Conservation (phyloP, 2,329 filamentous ascomycete species). For the Thermothelomyces thermophilus region DNA sequence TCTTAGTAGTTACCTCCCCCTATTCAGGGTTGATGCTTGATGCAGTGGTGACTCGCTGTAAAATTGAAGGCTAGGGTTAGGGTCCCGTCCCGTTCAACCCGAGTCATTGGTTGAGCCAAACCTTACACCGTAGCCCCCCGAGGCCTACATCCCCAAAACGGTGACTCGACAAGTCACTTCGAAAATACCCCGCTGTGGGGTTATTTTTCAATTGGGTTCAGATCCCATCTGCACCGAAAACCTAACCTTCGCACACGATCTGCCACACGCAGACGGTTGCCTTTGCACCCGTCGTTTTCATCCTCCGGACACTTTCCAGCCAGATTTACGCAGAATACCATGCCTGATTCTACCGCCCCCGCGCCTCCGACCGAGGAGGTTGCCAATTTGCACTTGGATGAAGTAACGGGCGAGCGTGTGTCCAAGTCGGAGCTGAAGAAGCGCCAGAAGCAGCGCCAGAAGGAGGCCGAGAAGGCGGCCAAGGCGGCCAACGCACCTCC, state of each 20-base stretch:
- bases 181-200: constrained; percentile 24
- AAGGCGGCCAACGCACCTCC: constrained; percentile 58
- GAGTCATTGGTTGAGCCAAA: constrained; percentile 10
- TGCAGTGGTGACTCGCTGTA: not conserved
- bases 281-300: constrained; percentile 3
- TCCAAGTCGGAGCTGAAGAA: constrained; percentile 92
- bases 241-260: constrained; percentile 9
- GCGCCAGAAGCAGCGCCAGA: constrained; percentile 83
- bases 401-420: constrained; percentile 77
- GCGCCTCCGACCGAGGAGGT: constrained; percentile 44
- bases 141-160: not conserved
- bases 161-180: constrained; percentile 16
- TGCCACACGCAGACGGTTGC: constrained; percentile 1
- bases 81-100: too few species aligned
- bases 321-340: constrained; percentile 12
- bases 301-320: not conserved
- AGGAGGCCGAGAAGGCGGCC: constrained; percentile 81
- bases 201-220: constrained; percentile 15
- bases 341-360: constrained; percentile 25
- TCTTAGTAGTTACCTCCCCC: too few species aligned
- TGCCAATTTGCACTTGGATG: constrained; percentile 77
- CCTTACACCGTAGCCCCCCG: constrained; percentile 1
- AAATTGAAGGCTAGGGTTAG: constrained; percentile 8
- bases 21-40: too few species aligned
- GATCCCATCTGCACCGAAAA: constrained; percentile 11